phyloP scores from a whole-genome alignment of 306 rosid species.

The Cucurbita pepo region DNA sequence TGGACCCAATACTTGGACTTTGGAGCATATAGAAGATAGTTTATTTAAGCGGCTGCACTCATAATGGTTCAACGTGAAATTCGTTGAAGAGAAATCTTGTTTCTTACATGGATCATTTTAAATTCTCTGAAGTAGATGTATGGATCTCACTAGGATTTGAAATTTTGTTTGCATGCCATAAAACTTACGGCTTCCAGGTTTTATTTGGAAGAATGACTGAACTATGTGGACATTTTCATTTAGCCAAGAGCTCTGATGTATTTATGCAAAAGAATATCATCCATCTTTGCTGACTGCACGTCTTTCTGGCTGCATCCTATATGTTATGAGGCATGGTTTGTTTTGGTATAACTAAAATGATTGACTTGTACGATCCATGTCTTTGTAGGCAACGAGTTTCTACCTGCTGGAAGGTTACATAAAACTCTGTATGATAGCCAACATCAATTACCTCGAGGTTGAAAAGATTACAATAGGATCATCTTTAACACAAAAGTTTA shows the following conservation, averaged over 20 bases:
- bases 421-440: constrained; percentile 24
- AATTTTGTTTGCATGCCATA: not conserved
- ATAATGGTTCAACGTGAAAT: not conserved
- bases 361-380: constrained; percentile 1
- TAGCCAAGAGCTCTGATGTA: not conserved
- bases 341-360: not conserved
- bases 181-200: not conserved
- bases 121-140: not conserved
- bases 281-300: not conserved
- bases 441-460: constrained; percentile 58
- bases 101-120: not conserved
- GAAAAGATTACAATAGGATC: constrained; percentile 3
- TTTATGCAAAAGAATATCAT: not conserved
- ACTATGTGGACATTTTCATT: not conserved
- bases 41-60: not conserved
- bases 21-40: not conserved
- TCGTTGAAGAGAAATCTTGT: not conserved
- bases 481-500: not conserved
- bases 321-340: not conserved
- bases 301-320: not conserved
- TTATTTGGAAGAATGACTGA: not conserved
- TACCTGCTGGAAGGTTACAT: constrained; percentile 29
- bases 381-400: constrained; percentile 37
- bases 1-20: not conserved
- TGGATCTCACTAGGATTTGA: not conserved